These are phyloP conservation scores for Ambrosia artemisiifolia DNA, from an alignment of 129 eudicot species.

Conservation along the genomic window DNA sequence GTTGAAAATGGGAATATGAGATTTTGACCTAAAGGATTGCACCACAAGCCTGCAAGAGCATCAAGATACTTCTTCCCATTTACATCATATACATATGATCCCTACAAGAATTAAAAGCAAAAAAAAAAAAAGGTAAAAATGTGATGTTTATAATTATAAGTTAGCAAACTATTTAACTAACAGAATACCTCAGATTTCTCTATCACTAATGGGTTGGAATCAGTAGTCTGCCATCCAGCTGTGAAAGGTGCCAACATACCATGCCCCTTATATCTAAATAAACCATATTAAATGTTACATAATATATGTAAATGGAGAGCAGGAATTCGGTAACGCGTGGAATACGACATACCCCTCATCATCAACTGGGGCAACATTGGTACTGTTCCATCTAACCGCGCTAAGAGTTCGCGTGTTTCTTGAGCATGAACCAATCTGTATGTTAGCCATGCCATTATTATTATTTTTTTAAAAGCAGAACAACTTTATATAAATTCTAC, in stretches of 20 bases:
- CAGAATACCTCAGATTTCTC: conserved; percentile 65
- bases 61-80: conserved; percentile 89
- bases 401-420: conserved; percentile 19
- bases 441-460: neutral
- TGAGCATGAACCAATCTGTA: conserved; percentile 27
- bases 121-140: neutral
- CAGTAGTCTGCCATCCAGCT: conserved; percentile 84
- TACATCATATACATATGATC: conserved; percentile 74
- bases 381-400: conserved; percentile 36
- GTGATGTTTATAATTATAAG: neutral
- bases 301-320: neutral
- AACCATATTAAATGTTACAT: conserved; percentile 1
- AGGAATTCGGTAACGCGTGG: neutral
- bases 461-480: neutral
- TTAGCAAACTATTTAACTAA: neutral
- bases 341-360: conserved; percentile 50
- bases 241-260: conserved; percentile 95
- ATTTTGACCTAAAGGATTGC: conserved; percentile 69
- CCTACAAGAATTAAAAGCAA: conserved; percentile 42
- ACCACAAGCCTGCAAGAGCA: conserved; percentile 95
- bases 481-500: neutral
- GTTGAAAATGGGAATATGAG: neutral
- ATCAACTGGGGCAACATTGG: conserved; percentile 43
- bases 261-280: conserved; percentile 73
- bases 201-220: conserved; percentile 61